A percentile compares a stretch with the other conserved stretches of the same genome.
Evolutionary conservation across 2,329 filamentous ascomycete species (phyloP).

Genomic region (Aschersonia sp.): DNA sequence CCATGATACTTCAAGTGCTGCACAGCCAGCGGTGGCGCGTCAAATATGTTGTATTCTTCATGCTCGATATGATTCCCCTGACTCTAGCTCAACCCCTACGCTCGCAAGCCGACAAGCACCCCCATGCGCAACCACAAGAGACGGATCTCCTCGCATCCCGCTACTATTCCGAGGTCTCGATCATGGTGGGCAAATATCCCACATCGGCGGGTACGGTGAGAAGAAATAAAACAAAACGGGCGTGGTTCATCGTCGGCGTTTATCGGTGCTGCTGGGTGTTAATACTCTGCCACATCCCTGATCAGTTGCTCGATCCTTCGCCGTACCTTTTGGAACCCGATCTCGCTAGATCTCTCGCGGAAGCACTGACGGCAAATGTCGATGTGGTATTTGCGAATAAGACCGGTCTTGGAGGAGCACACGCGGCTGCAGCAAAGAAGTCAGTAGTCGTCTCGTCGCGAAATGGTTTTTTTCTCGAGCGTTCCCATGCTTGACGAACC

Average conservation of each 20-base stretch:
- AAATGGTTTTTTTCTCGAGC: not conserved
- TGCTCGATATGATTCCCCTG: not conserved
- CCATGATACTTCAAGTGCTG: not conserved
- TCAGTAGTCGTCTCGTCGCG: not conserved
- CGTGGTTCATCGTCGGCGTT: too few relatives aligned
- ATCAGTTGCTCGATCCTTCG: too few relatives aligned
- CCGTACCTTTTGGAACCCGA: slow-evolving; percentile 57
- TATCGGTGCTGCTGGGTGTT: too few relatives aligned
- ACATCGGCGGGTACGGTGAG: too few relatives aligned
- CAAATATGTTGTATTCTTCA: not conserved
- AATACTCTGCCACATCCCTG: too few relatives aligned
- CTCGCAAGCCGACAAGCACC: too few relatives aligned
- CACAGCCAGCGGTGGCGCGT: not conserved
- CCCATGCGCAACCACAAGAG: too few relatives aligned
- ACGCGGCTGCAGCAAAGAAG: slow-evolving; percentile 33
- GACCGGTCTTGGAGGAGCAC: slow-evolving; percentile 91
- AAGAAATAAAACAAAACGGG: too few relatives aligned
- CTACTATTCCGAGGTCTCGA: too few relatives aligned
- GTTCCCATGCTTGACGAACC: slow-evolving; percentile 43
- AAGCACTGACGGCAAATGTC: slow-evolving; percentile 76
- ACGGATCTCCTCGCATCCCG: too few relatives aligned
- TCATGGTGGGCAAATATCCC: too few relatives aligned
- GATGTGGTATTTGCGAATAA: slow-evolving; percentile 99
- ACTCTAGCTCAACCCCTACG: not conserved
- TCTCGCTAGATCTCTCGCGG: slow-evolving; percentile 59